Conservation (phyloP, 2,329 filamentous ascomycete species). For the Phaeosphaeria sp. region DNA sequence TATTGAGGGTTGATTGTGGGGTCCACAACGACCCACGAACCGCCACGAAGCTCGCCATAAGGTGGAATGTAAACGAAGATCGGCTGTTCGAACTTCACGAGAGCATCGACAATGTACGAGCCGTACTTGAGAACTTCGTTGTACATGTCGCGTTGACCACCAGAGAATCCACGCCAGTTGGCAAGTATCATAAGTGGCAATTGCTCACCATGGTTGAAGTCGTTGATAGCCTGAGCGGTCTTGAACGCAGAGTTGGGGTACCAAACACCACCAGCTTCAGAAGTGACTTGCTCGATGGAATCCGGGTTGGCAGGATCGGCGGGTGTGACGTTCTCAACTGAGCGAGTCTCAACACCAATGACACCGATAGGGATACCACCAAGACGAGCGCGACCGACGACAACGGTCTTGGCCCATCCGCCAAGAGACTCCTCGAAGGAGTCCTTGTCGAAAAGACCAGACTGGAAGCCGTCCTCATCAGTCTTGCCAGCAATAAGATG, state of each 20-base stretch:
- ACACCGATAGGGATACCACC: constrained; percentile 98
- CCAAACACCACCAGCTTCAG: constrained; percentile 98
- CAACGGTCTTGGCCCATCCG: constrained; percentile 96
- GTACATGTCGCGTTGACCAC: constrained; percentile 99
- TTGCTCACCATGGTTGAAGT: constrained; percentile 99
- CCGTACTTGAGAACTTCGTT: constrained; percentile 99
- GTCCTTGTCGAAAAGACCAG: constrained; percentile 93
- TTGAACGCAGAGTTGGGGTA: constrained; percentile 99
- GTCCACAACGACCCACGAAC: constrained; percentile 98
- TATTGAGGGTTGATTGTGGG: constrained; percentile 94
- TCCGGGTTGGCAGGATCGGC: constrained; percentile 98
- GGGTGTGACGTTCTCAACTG: constrained; percentile 94
- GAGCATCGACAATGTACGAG: constrained; percentile 97
- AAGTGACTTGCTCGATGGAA: constrained; percentile 92
- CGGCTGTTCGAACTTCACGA: constrained; percentile 98
- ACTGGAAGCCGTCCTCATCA: constrained; percentile 83
- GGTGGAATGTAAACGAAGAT: constrained; percentile 99
- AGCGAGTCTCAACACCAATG: constrained; percentile 93
- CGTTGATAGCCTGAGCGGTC: constrained; percentile 97
- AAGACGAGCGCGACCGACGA: constrained; percentile 93
- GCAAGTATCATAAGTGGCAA: constrained; percentile 98
- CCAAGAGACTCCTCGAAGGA: constrained; percentile 97
- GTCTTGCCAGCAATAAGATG: constrained; percentile 91
- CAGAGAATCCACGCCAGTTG: constrained; percentile 99
- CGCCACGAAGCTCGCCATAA: constrained; percentile 94